phyloP scores from a whole-genome alignment of 306 rosid species.

The Ormosia emarginata region DNA sequence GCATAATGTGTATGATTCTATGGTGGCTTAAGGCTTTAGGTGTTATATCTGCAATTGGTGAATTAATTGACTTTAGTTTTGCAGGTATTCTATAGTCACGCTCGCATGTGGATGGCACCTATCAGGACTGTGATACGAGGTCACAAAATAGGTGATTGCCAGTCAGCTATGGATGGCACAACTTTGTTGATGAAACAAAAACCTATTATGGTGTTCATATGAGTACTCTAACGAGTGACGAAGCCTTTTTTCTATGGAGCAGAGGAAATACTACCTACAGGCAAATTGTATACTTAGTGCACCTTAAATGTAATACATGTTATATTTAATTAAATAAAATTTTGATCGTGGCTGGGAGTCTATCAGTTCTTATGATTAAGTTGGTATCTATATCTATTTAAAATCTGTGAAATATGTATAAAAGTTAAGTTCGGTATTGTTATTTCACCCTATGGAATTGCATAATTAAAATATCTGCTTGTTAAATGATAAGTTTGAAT shows the following conservation, averaged over 20 bases:
- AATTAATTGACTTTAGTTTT: constrained; percentile 24
- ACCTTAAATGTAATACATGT: not conserved
- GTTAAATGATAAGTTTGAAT: not conserved
- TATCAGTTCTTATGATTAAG: not conserved
- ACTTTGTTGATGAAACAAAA: constrained; percentile 68
- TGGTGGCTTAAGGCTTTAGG: not conserved
- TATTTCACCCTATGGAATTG: not conserved
- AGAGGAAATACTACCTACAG: constrained; percentile 91
- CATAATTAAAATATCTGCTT: not conserved
- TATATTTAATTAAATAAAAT: not conserved
- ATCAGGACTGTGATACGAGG: constrained; percentile 70
- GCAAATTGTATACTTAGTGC: constrained; percentile 35
- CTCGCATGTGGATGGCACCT: constrained; percentile 98
- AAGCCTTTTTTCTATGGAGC: constrained; percentile 79
- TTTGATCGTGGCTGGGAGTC: not conserved
- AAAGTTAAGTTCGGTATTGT: not conserved
- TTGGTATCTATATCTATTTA: not conserved
- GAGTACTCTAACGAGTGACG: constrained; percentile 55
- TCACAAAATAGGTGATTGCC: constrained; percentile 61
- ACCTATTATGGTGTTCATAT: constrained; percentile 83
- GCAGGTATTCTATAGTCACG: constrained; percentile 98
- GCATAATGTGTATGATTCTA: not conserved
- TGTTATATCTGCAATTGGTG: constrained; percentile 16
- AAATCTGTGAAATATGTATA: not conserved
- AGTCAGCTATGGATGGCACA: constrained; percentile 75